These are phyloP conservation scores for Ophiostoma sp. DNA, from an alignment of 2,329 filamentous ascomycete species.

Conservation along the genomic window DNA sequence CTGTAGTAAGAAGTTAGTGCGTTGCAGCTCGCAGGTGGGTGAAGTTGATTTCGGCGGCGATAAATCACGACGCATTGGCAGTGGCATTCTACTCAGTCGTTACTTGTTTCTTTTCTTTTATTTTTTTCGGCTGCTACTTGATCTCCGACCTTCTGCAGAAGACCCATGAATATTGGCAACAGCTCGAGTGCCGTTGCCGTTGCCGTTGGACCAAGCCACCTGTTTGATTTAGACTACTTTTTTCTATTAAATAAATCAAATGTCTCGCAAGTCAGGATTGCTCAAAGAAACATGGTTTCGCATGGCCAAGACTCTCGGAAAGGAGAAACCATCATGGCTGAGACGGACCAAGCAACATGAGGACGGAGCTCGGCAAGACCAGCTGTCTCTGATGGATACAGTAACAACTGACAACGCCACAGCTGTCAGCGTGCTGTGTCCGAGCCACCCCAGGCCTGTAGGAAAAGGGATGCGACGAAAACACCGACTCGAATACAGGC, in stretches of 20 bases:
- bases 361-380: neutral
- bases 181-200: neutral
- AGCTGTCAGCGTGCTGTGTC: neutral
- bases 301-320: neutral
- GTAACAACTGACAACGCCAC: neutral
- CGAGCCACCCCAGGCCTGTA: neutral
- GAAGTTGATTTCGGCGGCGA: neutral
- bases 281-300: neutral
- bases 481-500: neutral
- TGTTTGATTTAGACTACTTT: neutral
- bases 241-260: neutral
- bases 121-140: neutral
- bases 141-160: neutral
- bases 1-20: too few species aligned
- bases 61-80: neutral
- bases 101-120: neutral
- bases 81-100: neutral
- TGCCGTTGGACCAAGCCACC: neutral
- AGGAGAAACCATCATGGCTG: constrained; percentile 2
- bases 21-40: too few species aligned
- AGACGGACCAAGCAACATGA: neutral
- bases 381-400: neutral
- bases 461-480: neutral
- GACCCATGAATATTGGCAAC: constrained; percentile 3
- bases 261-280: neutral